Evolutionary conservation across 306 rosid genomes (phyloP), one percentile per base, ranked within the genome.

Genomic region (Mimosa pudica): DNA sequence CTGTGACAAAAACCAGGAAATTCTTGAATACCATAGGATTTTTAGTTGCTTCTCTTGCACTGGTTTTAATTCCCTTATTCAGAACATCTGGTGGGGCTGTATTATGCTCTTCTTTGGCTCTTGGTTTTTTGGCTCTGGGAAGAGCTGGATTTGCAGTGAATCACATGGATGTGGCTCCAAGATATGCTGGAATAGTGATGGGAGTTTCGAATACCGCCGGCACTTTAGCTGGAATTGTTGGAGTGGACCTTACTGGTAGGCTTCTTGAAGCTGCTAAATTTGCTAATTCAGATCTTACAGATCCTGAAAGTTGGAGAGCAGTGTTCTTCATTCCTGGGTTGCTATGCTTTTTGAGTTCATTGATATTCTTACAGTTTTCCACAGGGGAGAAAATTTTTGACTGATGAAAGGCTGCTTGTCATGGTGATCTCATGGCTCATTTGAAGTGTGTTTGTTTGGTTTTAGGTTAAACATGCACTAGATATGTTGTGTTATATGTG

Each of bases 131-230:
- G 85, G 99, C 99, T 1, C 89, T 95, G 4, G 99, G 98, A 36
- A 90, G 99, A 70, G 99, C 99, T 35, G 98, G 99, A 49, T 95
- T 95, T 67, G 99, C 99, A 0, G 99, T 95, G 81, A 93, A 95
- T 79, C 99, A 95, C 79, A 89, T 95, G 96, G 99, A 95, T 85
- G 73, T 95, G 75, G 98, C 98, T 49, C 99, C 99, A 0, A 87
- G 93, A 81, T 93, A 95, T 77, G 99, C 99, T 0, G 99, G 99
- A 42, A 95, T 95, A 32, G 90, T 95, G 79, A 95, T 95, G 99
- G 99, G 99, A 38, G 94, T 95, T 79, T 95, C 98, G 0, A 95
- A 95, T 71, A 91, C 98, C 4, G 98, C 99, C 0, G 99, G 99
- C 20, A 93, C 99, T 1, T 75, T 95, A 47, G 99, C 99, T 36